A percentile compares a stretch with the other conserved stretches of the same genome.
Evolutionary conservation across 805 yeast genomes (phyloP).

Genomic region (Ogataea haglerorum): DNA sequence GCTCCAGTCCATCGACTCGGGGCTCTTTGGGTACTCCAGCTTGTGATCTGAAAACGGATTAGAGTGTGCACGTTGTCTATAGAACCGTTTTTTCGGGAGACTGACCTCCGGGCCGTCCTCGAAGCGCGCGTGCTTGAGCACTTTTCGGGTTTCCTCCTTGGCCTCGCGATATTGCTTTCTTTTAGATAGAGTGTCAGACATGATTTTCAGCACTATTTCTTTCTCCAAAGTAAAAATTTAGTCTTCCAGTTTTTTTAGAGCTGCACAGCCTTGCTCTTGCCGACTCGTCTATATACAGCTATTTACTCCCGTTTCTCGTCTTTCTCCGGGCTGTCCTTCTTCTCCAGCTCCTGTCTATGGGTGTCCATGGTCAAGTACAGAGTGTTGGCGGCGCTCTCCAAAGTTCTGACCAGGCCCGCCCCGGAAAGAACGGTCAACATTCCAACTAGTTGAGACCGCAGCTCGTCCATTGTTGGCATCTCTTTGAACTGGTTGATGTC

Average conservation of each 20-base stretch:
- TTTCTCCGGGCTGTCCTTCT: slow-evolving; percentile 10
- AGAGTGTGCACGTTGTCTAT: slow-evolving; percentile 96
- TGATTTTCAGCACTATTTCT: neutral
- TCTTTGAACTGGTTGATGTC: slow-evolving; percentile 63
- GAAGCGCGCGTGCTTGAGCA: slow-evolving; percentile 44
- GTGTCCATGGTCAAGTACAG: slow-evolving; percentile 75
- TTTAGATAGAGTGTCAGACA: slow-evolving; percentile 28
- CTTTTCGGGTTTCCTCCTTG: slow-evolving; percentile 42
- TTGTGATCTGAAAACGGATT: slow-evolving; percentile 96
- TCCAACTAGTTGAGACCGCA: slow-evolving; percentile 82
- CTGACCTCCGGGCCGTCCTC: slow-evolving; percentile 30
- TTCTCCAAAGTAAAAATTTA: slow-evolving; percentile 8
- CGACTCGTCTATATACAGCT: slow-evolving; percentile 8
- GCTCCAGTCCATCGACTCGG: slow-evolving; percentile 85
- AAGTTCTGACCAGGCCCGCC: slow-evolving; percentile 80
- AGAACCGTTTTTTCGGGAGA: slow-evolving; percentile 80
- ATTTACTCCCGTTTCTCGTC: slow-evolving; percentile 3
- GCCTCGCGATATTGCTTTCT: slow-evolving; percentile 49
- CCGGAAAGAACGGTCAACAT: slow-evolving; percentile 83
- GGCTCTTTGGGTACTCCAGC: slow-evolving; percentile 80
- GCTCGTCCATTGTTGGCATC: slow-evolving; percentile 64
- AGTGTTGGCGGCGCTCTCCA: slow-evolving; percentile 62
- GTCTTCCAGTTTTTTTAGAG: neutral
- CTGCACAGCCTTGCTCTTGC: slow-evolving; percentile 9
- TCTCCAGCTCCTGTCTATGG: slow-evolving; percentile 38